phyloP scores from a whole-genome alignment of 306 rosid species.

The Casuarina cunninghamiana region DNA sequence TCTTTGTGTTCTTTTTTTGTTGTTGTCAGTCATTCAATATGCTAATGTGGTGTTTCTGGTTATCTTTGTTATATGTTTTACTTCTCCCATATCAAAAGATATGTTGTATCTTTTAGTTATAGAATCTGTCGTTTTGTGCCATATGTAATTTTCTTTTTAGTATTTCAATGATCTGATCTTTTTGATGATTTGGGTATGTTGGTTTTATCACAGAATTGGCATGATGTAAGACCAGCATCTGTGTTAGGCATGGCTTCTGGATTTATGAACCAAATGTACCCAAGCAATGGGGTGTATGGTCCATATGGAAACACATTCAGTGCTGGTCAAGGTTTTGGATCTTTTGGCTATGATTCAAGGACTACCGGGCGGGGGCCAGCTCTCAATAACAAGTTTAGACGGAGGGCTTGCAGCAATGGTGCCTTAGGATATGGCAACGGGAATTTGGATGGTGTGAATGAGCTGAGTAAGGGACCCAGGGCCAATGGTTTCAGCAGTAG shows the following conservation, averaged over 20 bases:
- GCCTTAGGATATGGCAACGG: conserved; percentile 22
- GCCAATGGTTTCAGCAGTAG: conserved; percentile 34
- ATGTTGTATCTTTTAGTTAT: background rate
- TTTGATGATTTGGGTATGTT: background rate
- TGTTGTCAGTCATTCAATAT: too few relatives aligned
- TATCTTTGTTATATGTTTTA: background rate
- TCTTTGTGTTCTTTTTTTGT: background rate
- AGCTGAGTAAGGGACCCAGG: conserved; percentile 58
- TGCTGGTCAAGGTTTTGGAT: conserved; percentile 35
- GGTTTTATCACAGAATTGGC: conserved; percentile 35
- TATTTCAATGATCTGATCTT: background rate
- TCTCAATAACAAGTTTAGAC: conserved; percentile 19
- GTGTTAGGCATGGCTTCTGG: conserved; percentile 42
- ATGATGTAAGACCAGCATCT: conserved; percentile 28
- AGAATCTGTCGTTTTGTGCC: background rate
- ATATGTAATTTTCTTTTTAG: background rate
- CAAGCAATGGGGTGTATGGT: conserved; percentile 32
- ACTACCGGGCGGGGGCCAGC: conserved; percentile 12
- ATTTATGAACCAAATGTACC: conserved; percentile 32
- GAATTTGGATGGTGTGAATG: conserved; percentile 35
- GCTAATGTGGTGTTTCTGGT: too few relatives aligned
- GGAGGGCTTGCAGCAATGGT: conserved; percentile 17
- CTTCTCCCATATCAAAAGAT: background rate
- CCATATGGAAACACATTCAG: conserved; percentile 43
- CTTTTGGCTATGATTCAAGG: conserved; percentile 41